A percentile compares a stretch with the other conserved stretches of the same genome.
phyloP scores from a whole-genome alignment of 176 grass and related monocot genomes.

The Bothriochloa decipiens region DNA sequence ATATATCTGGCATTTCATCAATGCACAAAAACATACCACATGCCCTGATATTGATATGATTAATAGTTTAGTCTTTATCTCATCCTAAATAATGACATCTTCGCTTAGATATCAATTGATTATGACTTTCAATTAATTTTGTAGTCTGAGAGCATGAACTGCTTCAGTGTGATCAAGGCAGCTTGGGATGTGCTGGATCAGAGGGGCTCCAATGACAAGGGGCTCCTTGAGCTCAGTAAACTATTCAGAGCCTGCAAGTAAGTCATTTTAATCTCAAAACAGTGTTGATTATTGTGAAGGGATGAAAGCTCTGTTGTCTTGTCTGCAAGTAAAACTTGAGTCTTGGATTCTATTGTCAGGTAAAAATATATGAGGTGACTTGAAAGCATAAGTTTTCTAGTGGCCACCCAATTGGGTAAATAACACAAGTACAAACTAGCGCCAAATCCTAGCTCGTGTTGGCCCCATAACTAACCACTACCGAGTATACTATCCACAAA shows the following conservation, averaged over 20 bases:
- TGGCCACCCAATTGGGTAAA: no score
- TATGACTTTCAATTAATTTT: slow-evolving; percentile 35
- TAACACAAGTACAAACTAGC: not conserved
- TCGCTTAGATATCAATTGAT: not conserved
- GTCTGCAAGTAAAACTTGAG: not conserved
- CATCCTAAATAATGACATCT: not conserved
- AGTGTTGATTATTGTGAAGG: not conserved
- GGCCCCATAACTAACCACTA: not conserved
- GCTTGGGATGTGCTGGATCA: slow-evolving; percentile 67
- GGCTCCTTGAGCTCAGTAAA: slow-evolving; percentile 43
- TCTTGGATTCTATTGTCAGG: not conserved
- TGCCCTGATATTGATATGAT: not conserved
- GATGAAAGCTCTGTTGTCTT: not conserved
- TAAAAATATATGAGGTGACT: not conserved
- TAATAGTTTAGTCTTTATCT: not conserved
- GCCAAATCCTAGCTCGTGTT: not conserved
- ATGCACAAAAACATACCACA: not conserved
- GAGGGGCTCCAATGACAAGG: slow-evolving; percentile 53
- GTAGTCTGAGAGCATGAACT: slow-evolving; percentile 89
- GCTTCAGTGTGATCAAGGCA: slow-evolving; percentile 78
- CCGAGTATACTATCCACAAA: not conserved
- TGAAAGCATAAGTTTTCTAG: not conserved
- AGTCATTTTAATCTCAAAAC: not conserved
- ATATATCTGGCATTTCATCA: not conserved
- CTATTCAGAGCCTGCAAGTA: not conserved